Evolutionary conservation across 2,329 filamentous ascomycete genomes (phyloP), one percentile per base, ranked within the genome.

Genomic region (Alternaria gansuensis): DNA sequence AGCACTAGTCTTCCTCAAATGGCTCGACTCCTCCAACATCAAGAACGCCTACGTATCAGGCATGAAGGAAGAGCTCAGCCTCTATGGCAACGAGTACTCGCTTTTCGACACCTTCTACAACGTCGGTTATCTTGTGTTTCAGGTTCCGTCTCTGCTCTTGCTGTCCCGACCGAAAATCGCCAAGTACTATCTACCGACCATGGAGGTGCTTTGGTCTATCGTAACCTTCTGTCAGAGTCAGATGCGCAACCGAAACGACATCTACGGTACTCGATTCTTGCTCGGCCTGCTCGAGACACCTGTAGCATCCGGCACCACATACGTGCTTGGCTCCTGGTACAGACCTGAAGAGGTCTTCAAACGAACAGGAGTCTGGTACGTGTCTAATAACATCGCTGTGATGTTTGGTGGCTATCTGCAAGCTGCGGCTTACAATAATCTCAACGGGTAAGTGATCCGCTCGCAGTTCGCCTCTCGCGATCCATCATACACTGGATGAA

Each of bases 401-500:
- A 85, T 87, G 81, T 82, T 86, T 46, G 83, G 82, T n/a, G 84
- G 84, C 1, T 86, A 85, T 57, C 76, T 87, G 0, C 84, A 85
- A 73, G 81, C 84, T 0, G 84, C 82, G 0, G 82, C 82, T 0
- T 84, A 85, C 67, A 81, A 80, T 21, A 82, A 82, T 28, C 76
- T 87, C 0, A 82, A 83, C 17, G 84, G 84, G 64, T 61, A 44
- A 36, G 57, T 37, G 6, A 17, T 6, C 2, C 14, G 1, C 9
- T 28, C 9, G 4, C 3, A 17, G 17, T 17, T 17, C 17, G 17
- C 17, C 17, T 17, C 17, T 17, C 17, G 17, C 17, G 17, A 17
- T 17, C 17, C 17, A 17, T 17, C 17, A 17, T 17, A 17, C 17
- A 17, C 17, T 17, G 17, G 17, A 17, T 17, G 17, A 17, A 17